These are phyloP conservation scores for Tripterygium wilfordii DNA, from an alignment of 177 flowering plant species.

Conservation along the genomic window DNA sequence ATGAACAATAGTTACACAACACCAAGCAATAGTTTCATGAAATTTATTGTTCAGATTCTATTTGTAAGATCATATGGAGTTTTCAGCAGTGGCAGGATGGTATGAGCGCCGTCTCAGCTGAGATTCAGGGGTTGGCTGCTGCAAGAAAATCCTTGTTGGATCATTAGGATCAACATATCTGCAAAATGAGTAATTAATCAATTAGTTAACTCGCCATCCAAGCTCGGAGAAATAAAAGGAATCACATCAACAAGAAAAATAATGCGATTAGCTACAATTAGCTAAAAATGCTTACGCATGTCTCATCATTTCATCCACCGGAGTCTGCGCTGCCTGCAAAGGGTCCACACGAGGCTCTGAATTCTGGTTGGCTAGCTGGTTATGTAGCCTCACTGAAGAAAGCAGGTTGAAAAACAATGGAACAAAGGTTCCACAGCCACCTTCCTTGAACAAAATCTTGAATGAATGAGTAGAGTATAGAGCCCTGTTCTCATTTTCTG, in stretches of 20 bases:
- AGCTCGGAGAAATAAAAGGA: neutral
- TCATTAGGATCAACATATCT: neutral
- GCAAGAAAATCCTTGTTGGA: conserved; percentile 1
- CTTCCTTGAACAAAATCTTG: conserved; percentile 95
- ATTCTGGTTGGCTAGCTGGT: conserved; percentile 32
- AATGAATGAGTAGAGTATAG: conserved; percentile 86
- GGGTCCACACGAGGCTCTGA: conserved; percentile 61
- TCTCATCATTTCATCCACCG: conserved; percentile 98
- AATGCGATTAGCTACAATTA: neutral
- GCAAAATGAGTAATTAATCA: neutral
- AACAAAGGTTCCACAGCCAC: conserved; percentile 96
- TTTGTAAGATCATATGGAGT: neutral
- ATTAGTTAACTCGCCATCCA: neutral
- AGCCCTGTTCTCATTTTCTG: conserved; percentile 70
- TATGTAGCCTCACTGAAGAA: conserved; percentile 65
- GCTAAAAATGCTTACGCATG: conserved; percentile 63
- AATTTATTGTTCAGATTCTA: no score
- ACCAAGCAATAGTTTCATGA: no score
- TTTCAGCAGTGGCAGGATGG: neutral
- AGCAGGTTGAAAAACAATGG: conserved; percentile 85
- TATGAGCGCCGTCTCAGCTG: conserved; percentile 2
- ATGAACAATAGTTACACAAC: no score
- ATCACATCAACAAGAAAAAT: neutral
- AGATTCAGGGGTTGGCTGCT: conserved; percentile 1
- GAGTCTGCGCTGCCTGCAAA: conserved; percentile 81